Evolutionary conservation across 129 eudicot species (phyloP), one percentile per base, ranked within the genome.

Genomic region (Chrysanthemum lavandulifolium): DNA sequence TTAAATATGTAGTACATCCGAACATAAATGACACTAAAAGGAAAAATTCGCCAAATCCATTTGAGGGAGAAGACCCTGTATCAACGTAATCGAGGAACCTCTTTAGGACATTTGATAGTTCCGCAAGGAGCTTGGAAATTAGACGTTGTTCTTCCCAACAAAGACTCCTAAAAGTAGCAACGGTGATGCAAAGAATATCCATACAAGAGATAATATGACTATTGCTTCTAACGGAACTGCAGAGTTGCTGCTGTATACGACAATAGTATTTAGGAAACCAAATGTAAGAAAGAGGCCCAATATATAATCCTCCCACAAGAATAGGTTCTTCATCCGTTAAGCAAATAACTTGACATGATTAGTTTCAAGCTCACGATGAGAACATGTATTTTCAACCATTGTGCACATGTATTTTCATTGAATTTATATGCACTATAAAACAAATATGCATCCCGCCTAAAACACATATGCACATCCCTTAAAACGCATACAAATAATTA

Each of bases 121-220:
- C 72, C 80, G 27, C 79, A 79, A 9, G 88, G 84, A 69, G 84
- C 82, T 76, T 74, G 80, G 33, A 86, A 86, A 71, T 78, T 78
- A 2, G 73, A 19, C 19, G 48, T 73, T 69, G 18, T 73, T 76
- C 51, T 82, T 86, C 13, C 85, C 87, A 50, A 74, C 71, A 55
- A 80, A 57, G 15, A 73, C 85, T 3, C 88, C 87, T 68, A 80
- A 80, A 5, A 83, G 75, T 16, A 83, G 78, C 61, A 86, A 72
- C 0, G 87, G 83, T 10, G 69, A 81, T 45, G 85, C 76, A 13
- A 80, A 71, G 13, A 83, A 57, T 47, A 84, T 71, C 88, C 82
- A 83, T 45, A 82, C 71, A 29, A 80, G 81, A n/a, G 73, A 47
- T 5, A 83, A 61, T 2, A 62, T 77, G 29, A 86, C 55, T 61